phyloP scores from a whole-genome alignment of 139 green algal genomes.

The Astrephomene gubernaculifera region DNA sequence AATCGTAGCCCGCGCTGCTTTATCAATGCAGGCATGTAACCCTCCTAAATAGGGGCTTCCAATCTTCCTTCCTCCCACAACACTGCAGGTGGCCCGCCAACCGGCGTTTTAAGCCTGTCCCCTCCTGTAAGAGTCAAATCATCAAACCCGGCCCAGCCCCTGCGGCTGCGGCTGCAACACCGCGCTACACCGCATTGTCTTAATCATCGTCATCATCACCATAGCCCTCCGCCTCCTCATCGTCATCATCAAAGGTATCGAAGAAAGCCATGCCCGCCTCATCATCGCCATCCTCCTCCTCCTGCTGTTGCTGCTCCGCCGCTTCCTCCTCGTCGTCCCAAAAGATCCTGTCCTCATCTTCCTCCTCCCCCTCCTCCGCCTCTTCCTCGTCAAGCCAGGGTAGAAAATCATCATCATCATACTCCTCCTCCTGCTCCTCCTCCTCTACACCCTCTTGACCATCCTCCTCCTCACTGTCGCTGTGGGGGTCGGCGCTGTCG shows the following conservation, averaged over 20 bases:
- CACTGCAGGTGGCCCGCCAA: too few species aligned
- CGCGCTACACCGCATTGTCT: too few species aligned
- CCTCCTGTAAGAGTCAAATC: too few species aligned
- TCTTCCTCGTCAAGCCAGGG: not conserved
- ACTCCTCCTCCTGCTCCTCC: conserved; percentile 2
- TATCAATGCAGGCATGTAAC: too few species aligned
- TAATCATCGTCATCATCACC: not conserved
- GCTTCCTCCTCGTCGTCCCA: not conserved
- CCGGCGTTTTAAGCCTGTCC: too few species aligned
- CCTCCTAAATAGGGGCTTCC: too few species aligned
- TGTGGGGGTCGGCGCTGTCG: not conserved
- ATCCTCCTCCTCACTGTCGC: not conserved
- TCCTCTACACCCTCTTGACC: not conserved
- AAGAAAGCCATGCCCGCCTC: not conserved
- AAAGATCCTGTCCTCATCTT: not conserved
- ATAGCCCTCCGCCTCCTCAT: not conserved
- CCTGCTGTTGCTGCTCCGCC: not conserved
- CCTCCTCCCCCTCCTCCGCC: not conserved
- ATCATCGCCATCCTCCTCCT: not conserved
- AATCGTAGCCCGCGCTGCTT: not conserved
- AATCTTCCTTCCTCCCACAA: too few species aligned
- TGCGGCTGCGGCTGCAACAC: too few species aligned
- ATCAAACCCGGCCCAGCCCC: too few species aligned
- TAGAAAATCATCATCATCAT: too few species aligned
- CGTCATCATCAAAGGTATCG: not conserved